These are phyloP conservation scores for Protomyces inundatus DNA, from an alignment of 1,139 yeast species.

Conservation along the genomic window DNA sequence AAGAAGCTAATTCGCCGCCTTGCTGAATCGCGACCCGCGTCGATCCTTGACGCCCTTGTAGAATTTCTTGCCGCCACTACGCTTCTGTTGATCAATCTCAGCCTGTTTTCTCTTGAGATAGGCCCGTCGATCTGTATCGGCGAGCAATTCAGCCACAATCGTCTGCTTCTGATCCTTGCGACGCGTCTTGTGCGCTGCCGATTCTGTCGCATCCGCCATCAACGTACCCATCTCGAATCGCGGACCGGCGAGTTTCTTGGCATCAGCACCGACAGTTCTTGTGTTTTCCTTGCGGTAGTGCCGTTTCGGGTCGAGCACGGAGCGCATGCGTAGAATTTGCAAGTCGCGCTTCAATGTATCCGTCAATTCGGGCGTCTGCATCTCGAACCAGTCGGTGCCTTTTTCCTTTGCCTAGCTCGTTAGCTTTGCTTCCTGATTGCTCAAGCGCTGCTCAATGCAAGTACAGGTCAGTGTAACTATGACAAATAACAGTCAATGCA, in stretches of 20 bases:
- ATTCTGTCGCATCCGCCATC: constrained; percentile 75
- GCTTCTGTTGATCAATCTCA: constrained; percentile 68
- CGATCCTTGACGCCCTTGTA: constrained; percentile 61
- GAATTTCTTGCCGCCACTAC: constrained; percentile 69
- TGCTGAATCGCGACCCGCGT: constrained; percentile 46
- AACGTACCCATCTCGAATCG: constrained; percentile 81
- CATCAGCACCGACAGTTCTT: constrained; percentile 60
- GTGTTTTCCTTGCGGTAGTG: constrained; percentile 56
- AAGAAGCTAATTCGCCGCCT: constrained; percentile 34
- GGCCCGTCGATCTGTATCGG: constrained; percentile 61
- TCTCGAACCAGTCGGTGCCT: constrained; percentile 72
- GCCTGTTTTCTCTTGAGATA: constrained; percentile 80
- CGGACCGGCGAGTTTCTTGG: constrained; percentile 39
- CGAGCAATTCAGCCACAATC: constrained; percentile 73
- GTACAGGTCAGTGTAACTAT: constrained; percentile 35
- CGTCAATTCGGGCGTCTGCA: constrained; percentile 76
- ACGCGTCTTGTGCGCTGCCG: constrained; percentile 62
- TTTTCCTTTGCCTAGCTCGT: constrained; percentile 26
- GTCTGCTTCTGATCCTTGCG: constrained; percentile 70
- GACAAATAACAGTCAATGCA: constrained; percentile 32
- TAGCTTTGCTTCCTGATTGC: neutral
- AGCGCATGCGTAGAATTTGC: constrained; percentile 72
- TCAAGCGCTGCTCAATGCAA: neutral
- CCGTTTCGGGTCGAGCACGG: constrained; percentile 89
- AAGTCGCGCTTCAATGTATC: constrained; percentile 70